phyloP scores from a whole-genome alignment of 257 asterid species.

The Nicotiana knightiana region DNA sequence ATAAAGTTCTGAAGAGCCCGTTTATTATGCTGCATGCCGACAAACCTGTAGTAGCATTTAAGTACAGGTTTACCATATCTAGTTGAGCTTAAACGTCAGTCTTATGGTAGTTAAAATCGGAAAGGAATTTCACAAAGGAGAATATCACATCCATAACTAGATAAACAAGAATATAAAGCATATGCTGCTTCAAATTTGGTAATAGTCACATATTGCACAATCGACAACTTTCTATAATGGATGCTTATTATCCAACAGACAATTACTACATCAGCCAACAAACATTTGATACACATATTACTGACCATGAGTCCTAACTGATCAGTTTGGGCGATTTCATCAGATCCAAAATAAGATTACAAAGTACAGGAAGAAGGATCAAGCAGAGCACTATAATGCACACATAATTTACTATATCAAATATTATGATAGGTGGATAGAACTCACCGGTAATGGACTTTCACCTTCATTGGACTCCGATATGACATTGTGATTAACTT shows the following conservation, averaged over 20 bases:
- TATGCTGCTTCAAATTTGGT: neutral
- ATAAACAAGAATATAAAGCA: neutral
- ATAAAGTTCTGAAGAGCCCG: neutral
- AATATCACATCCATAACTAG: neutral
- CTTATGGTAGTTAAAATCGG: neutral
- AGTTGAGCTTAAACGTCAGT: neutral
- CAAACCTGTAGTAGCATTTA: neutral
- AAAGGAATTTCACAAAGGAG: neutral
- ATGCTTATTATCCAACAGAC: neutral
- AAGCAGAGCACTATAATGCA: neutral
- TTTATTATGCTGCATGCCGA: neutral
- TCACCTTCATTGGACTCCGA: conserved; percentile 24
- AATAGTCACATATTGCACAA: neutral
- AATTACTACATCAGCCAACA: neutral
- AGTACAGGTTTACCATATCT: neutral
- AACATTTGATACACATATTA: neutral
- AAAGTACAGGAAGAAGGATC: neutral
- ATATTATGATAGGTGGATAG: neutral
- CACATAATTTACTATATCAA: neutral
- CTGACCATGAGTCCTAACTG: neutral
- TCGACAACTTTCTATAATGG: neutral
- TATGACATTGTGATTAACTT: conserved; percentile 17
- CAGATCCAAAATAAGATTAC: neutral
- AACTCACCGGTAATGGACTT: conserved; percentile 39
- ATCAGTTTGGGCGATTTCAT: neutral